These are phyloP conservation scores for Metroxylon sagu DNA, from an alignment of 176 grass and related monocot species.

Conservation along the genomic window DNA sequence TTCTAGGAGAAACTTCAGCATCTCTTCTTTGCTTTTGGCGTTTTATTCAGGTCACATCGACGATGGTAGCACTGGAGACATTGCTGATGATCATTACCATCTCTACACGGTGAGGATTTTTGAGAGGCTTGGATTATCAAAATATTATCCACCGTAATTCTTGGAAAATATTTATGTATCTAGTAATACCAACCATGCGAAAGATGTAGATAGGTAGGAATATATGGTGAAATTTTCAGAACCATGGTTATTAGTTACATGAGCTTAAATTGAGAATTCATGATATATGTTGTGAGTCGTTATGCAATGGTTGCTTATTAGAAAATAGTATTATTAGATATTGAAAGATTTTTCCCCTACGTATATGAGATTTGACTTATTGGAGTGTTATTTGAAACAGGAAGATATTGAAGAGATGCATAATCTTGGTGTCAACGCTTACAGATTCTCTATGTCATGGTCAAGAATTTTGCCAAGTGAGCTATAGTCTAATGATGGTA, in stretches of 20 bases:
- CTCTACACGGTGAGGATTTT: slow-evolving; percentile 31
- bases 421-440: slow-evolving; percentile 36
- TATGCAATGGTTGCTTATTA: too few relatives aligned
- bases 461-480: slow-evolving; percentile 62
- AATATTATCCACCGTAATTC: background rate
- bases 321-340: too few relatives aligned
- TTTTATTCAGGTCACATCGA: slow-evolving; percentile 30
- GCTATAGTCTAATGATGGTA: slow-evolving; percentile 7
- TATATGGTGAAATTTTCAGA: too few relatives aligned
- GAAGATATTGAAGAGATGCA: slow-evolving; percentile 56
- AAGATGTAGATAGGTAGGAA: too few relatives aligned
- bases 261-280: too few relatives aligned
- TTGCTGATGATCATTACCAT: slow-evolving; percentile 52
- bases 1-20: too few relatives aligned
- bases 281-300: too few relatives aligned
- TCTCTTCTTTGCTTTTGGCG: background rate
- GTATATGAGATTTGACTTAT: background rate
- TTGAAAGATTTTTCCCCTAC: too few relatives aligned
- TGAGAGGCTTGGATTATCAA: too few relatives aligned
- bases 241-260: too few relatives aligned
- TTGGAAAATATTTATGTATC: background rate
- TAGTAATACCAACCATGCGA: background rate
- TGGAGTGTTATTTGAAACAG: slow-evolving; percentile 14
- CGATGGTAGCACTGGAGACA: slow-evolving; percentile 41
- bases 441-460: slow-evolving; percentile 73